Percentiles rank a stretch among this genome's conserved stretches.
These are phyloP conservation scores for Porcisia hertigi DNA, from an alignment of 208 protist species.

Conservation along the genomic window DNA sequence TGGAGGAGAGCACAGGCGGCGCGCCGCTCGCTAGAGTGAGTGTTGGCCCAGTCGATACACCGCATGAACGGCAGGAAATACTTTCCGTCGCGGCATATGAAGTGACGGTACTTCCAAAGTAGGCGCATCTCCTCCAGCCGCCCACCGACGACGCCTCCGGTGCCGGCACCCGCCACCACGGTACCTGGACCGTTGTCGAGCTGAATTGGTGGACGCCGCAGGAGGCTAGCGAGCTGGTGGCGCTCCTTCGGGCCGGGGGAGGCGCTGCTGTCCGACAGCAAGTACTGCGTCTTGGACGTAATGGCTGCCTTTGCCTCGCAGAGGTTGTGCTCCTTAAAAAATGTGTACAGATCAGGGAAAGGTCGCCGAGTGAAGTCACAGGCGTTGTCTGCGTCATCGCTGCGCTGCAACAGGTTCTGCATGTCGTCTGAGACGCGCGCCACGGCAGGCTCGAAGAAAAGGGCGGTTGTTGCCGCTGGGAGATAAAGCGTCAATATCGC, in stretches of 20 bases:
- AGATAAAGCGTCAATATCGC: constrained; percentile 44
- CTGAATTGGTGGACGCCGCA: constrained; percentile 56
- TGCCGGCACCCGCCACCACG: constrained; percentile 1
- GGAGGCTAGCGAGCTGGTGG: constrained; percentile 58
- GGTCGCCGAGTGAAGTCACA: constrained; percentile 18
- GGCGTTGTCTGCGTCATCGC: not conserved
- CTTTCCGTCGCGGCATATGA: constrained; percentile 69
- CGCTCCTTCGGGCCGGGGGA: constrained; percentile 68
- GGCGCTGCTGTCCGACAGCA: constrained; percentile 52
- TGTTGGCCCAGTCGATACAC: constrained; percentile 89
- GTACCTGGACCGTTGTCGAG: constrained; percentile 38
- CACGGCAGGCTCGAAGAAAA: constrained; percentile 31
- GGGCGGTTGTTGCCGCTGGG: constrained; percentile 40
- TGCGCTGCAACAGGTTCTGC: not conserved
- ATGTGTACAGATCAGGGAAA: constrained; percentile 45
- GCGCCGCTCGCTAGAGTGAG: constrained; percentile 58
- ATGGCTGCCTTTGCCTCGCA: constrained; percentile 64
- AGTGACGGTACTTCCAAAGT: constrained; percentile 93
- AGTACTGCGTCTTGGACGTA: constrained; percentile 58
- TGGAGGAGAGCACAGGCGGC: constrained; percentile 73
- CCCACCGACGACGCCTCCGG: constrained; percentile 15
- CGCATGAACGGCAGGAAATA: constrained; percentile 92
- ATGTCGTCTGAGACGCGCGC: constrained; percentile 3
- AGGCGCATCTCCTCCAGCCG: constrained; percentile 87
- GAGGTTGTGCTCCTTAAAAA: constrained; percentile 61